phyloP scores from a whole-genome alignment of 768 basidiomycete species.

The Hypholoma fasciculare region DNA sequence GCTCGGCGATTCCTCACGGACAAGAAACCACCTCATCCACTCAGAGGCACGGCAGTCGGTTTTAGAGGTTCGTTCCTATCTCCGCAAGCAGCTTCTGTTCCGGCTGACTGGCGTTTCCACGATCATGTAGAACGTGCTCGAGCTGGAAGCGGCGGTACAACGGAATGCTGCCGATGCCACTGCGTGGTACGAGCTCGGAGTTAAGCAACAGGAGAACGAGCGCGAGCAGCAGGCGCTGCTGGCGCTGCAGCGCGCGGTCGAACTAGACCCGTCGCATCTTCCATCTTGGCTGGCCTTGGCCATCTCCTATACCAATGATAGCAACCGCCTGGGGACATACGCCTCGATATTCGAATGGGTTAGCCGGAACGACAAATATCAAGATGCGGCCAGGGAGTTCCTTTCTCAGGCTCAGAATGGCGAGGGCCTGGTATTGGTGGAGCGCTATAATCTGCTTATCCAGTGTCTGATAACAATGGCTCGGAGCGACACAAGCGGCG shows the following conservation, averaged over 20 bases:
- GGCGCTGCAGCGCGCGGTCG: constrained; percentile 78
- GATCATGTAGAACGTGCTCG: constrained; percentile 68
- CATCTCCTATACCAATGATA: constrained; percentile 90
- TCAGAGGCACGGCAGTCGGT: constrained; percentile 30
- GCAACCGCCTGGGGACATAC: constrained; percentile 70
- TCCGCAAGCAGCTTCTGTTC: constrained; percentile 3
- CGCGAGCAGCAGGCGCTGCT: constrained; percentile 88
- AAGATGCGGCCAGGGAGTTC: constrained; percentile 41
- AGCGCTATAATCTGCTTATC: constrained; percentile 57
- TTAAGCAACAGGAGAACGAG: constrained; percentile 98
- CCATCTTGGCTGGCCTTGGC: constrained; percentile 90
- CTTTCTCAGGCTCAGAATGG: constrained; percentile 30
- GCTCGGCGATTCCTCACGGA: constrained; percentile 55
- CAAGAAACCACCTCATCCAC: constrained; percentile 48
- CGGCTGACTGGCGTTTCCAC: constrained; percentile 1
- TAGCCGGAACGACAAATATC: constrained; percentile 57
- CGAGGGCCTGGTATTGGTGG: constrained; percentile 28
- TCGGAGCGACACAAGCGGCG: constrained; percentile 50
- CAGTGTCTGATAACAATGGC: constrained; percentile 84
- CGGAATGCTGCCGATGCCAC: constrained; percentile 64
- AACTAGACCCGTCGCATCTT: constrained; percentile 75
- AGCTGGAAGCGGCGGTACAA: constrained; percentile 89
- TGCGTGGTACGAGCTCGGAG: constrained; percentile 91
- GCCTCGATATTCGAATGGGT: constrained; percentile 87
- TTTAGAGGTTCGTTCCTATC: constrained; percentile 40